These are phyloP conservation scores for Panaeolus papilionaceus DNA, from an alignment of 768 basidiomycete species.

Conservation along the genomic window DNA sequence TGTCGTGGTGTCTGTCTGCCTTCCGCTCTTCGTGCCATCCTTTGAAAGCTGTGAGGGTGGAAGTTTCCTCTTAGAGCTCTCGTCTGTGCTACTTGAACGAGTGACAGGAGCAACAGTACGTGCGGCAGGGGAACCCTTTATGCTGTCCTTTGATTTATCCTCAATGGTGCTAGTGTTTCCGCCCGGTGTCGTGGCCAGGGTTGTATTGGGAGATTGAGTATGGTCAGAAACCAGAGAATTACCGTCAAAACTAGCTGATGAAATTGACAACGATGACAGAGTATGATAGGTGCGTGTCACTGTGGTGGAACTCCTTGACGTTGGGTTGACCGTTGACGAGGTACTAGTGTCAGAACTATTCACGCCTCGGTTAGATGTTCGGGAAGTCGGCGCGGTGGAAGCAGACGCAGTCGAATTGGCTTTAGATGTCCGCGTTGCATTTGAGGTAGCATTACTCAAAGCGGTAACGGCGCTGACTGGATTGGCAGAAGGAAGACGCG, in stretches of 20 bases:
- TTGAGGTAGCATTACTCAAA: constrained; percentile 19
- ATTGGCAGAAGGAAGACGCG: constrained; percentile 8
- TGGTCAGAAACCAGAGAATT: constrained; percentile 48
- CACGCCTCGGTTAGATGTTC: constrained; percentile 9
- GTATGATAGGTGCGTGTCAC: constrained; percentile 21
- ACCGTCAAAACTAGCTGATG: constrained; percentile 32
- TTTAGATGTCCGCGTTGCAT: constrained; percentile 15
- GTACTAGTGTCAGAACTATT: background rate
- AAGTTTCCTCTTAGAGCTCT: background rate
- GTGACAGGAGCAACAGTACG: background rate
- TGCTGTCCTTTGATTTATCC: background rate
- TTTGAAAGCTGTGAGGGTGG: background rate
- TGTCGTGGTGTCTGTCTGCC: background rate
- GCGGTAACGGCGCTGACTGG: background rate
- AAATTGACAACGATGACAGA: constrained; percentile 30
- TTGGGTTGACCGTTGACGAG: constrained; percentile 12
- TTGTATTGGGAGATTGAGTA: background rate
- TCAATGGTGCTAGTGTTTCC: background rate
- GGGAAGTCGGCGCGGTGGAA: constrained; percentile 1
- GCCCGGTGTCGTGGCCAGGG: constrained; percentile 8
- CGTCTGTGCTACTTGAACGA: background rate
- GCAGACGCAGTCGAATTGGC: constrained; percentile 1
- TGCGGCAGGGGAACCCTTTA: background rate
- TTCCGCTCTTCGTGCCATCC: background rate
- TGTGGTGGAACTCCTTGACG: constrained; percentile 15